These are phyloP conservation scores for Syzygium jambos DNA, from an alignment of 345 rosid species.

Conservation along the genomic window DNA sequence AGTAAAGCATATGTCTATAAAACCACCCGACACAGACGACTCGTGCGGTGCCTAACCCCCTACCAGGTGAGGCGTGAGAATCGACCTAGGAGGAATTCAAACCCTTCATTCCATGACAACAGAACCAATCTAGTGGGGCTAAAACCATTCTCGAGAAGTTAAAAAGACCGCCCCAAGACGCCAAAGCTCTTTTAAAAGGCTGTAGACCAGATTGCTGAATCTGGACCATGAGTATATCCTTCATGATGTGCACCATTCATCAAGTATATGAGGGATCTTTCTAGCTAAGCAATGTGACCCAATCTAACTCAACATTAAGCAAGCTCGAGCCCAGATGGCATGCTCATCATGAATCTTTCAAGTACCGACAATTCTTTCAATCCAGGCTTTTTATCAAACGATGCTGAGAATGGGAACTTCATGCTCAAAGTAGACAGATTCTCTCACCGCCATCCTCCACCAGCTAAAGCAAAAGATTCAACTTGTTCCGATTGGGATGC, in stretches of 20 bases:
- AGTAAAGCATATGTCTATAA: neutral
- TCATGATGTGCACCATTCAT: neutral
- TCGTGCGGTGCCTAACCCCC: neutral
- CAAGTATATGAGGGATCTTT: neutral
- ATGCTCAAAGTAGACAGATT: neutral
- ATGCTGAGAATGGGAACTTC: neutral
- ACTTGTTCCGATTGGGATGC: neutral
- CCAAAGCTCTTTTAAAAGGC: neutral
- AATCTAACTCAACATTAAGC: neutral
- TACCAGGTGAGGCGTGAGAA: neutral
- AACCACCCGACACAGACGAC: neutral
- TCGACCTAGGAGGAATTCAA: neutral
- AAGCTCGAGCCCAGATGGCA: neutral
- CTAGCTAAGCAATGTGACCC: neutral
- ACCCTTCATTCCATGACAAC: neutral
- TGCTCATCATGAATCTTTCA: neutral
- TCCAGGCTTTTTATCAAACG: neutral
- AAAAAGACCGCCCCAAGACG: neutral
- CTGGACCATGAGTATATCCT: neutral
- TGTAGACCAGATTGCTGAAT: neutral
- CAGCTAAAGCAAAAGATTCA: neutral
- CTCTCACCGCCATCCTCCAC: neutral
- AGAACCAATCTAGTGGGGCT: neutral
- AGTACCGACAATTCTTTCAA: neutral
- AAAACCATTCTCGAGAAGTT: neutral